Evolutionary conservation across 805 yeast species (phyloP).

Genomic region (Lipomyces spencermartinsiae): DNA sequence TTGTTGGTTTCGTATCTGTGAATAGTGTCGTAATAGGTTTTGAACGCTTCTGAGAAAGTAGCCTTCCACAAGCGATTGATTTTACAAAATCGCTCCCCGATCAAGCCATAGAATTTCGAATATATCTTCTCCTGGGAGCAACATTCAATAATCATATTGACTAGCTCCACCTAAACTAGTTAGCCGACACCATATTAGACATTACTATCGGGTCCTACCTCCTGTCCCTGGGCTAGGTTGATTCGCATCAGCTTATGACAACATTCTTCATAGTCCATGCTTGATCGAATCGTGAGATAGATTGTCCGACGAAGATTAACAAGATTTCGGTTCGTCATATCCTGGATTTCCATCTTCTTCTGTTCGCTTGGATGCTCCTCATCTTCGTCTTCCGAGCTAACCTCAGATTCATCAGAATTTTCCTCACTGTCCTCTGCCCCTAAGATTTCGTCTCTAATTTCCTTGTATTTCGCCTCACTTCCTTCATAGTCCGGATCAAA

Average conservation of each 20-base stretch:
- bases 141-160: constrained; percentile 76
- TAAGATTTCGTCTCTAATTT: constrained; percentile 54
- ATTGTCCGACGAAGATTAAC: constrained; percentile 74
- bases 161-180: constrained; percentile 51
- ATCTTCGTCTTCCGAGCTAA: constrained; percentile 38
- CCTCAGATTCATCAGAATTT: constrained; percentile 39
- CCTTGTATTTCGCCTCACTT: constrained; percentile 57
- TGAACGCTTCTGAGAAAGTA: constrained; percentile 61
- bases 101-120: constrained; percentile 81
- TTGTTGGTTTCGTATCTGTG: constrained; percentile 75
- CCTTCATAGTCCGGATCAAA: constrained; percentile 59
- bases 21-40: constrained; percentile 59
- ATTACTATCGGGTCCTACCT: constrained; percentile 39
- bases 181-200: neutral
- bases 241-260: constrained; percentile 79
- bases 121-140: constrained; percentile 87
- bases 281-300: constrained; percentile 83
- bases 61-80: constrained; percentile 62
- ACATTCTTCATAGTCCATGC: constrained; percentile 91
- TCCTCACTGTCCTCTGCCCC: constrained; percentile 47
- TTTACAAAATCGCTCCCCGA: constrained; percentile 68
- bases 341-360: constrained; percentile 53
- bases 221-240: constrained; percentile 49
- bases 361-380: constrained; percentile 37
- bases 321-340: constrained; percentile 70